These are phyloP conservation scores for Hanseniaspora pseudoguilliermondii DNA, from an alignment of 805 yeast genomes.

Conservation along the genomic window DNA sequence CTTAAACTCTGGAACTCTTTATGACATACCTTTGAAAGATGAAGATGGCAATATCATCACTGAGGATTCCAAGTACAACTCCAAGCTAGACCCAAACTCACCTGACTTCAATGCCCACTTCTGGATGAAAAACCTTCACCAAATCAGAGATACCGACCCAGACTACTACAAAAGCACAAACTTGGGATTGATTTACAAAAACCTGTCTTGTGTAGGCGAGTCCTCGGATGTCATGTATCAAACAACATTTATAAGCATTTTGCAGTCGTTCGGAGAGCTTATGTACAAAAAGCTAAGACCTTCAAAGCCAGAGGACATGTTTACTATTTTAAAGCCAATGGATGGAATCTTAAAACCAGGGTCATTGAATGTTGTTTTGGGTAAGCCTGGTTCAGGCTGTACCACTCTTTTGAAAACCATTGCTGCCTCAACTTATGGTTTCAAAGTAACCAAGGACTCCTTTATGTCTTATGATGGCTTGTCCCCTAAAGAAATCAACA, in stretches of 20 bases:
- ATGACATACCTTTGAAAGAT: neutral
- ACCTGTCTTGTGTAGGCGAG: constrained; percentile 50
- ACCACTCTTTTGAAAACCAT: constrained; percentile 47
- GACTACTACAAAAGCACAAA: constrained; percentile 47
- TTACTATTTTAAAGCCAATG: constrained; percentile 39
- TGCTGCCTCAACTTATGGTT: constrained; percentile 46
- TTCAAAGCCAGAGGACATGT: constrained; percentile 23
- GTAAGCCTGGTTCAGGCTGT: constrained; percentile 71
- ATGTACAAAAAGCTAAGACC: constrained; percentile 16
- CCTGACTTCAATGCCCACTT: constrained; percentile 42
- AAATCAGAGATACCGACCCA: constrained; percentile 40
- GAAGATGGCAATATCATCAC: neutral
- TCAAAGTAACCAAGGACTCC: constrained; percentile 34
- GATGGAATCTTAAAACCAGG: constrained; percentile 52
- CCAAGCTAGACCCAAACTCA: constrained; percentile 45
- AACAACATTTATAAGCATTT: constrained; percentile 40
- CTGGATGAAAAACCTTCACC: constrained; percentile 53
- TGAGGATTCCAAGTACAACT: constrained; percentile 23
- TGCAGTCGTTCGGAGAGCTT: constrained; percentile 19
- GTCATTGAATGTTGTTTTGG: constrained; percentile 57
- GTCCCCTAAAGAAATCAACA: constrained; percentile 33
- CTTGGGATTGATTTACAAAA: constrained; percentile 45
- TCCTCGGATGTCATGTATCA: constrained; percentile 55
- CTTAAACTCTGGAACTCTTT: neutral
- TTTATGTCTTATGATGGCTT: constrained; percentile 41